Evolutionary conservation across 768 basidiomycete genomes (phyloP).

Genomic region (Zangia roseola): DNA sequence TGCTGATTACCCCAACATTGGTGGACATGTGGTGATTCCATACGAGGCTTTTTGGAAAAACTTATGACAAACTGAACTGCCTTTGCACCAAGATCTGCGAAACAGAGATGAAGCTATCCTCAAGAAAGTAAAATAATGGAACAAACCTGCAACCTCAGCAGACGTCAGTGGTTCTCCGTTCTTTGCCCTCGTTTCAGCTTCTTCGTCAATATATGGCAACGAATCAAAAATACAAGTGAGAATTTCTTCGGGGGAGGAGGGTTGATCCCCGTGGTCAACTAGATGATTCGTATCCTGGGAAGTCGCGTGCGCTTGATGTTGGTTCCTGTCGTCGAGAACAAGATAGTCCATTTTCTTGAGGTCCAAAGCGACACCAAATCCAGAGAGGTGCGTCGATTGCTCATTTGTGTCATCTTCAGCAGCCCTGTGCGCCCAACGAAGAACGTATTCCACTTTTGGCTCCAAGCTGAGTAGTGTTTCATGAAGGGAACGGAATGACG

Average conservation of each 20-base stretch:
- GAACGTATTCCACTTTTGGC: constrained; percentile 66
- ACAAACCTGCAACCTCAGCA: constrained; percentile 56
- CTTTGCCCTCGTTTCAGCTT: constrained; percentile 34
- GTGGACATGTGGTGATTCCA: constrained; percentile 25
- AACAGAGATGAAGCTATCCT: not conserved
- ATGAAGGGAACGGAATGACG: constrained; percentile 72
- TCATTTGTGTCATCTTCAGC: constrained; percentile 37
- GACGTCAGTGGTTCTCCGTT: constrained; percentile 44
- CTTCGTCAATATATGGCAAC: constrained; percentile 27
- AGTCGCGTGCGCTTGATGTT: constrained; percentile 8
- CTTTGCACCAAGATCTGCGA: constrained; percentile 63
- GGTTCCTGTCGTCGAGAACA: constrained; percentile 80
- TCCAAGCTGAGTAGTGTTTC: constrained; percentile 51
- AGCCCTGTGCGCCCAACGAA: constrained; percentile 44
- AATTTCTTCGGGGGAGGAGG: constrained; percentile 17
- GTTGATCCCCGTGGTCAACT: constrained; percentile 7
- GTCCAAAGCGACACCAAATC: constrained; percentile 90
- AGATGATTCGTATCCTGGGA: not conserved
- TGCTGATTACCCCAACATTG: constrained; percentile 20
- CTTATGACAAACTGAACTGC: constrained; percentile 72
- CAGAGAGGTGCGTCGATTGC: constrained; percentile 56
- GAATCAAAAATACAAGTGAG: constrained; percentile 31
- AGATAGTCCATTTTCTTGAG: constrained; percentile 98
- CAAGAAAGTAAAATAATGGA: not conserved
- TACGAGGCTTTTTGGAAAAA: constrained; percentile 49